These are phyloP conservation scores for Penicillium psychrosexuale DNA, from an alignment of 2,329 filamentous ascomycete species.

Conservation along the genomic window DNA sequence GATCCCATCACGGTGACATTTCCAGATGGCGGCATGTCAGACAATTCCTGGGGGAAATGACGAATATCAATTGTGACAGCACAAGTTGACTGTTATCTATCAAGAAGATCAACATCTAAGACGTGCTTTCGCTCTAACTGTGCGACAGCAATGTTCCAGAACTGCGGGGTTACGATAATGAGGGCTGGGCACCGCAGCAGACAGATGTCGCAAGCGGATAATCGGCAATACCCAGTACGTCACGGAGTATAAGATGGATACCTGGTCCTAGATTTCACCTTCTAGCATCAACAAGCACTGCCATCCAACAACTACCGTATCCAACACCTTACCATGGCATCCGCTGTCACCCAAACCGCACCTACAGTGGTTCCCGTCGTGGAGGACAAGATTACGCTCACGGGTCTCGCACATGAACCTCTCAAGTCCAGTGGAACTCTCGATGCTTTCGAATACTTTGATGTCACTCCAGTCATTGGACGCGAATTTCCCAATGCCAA, in stretches of 20 bases:
- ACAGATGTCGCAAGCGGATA: not conserved
- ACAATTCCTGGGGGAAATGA: slow-evolving; percentile 12
- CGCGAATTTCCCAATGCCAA: slow-evolving; percentile 47
- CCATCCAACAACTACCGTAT: not conserved
- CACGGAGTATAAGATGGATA: not conserved
- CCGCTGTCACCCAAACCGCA: slow-evolving; percentile 20
- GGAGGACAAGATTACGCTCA: slow-evolving; percentile 14
- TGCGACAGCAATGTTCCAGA: slow-evolving; percentile 5
- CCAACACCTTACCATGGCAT: slow-evolving; percentile 16
- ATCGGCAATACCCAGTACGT: not conserved
- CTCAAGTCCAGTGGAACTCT: slow-evolving; percentile 43
- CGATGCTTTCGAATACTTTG: slow-evolving; percentile 46
- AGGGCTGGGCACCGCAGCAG: not conserved
- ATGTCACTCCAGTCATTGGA: slow-evolving; percentile 53
- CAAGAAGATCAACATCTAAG: not conserved
- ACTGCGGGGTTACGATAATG: not conserved
- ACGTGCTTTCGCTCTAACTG: slow-evolving; percentile 4
- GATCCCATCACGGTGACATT: not conserved
- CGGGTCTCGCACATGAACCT: slow-evolving; percentile 25
- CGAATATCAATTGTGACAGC: not conserved
- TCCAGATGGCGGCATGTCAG: slow-evolving; percentile 13
- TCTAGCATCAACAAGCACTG: not conserved
- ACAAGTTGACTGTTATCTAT: not conserved
- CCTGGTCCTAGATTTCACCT: no score
- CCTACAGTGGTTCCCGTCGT: slow-evolving; percentile 15